Conservation (phyloP, 768 basidiomycete genomes). For the Hygrocybe punicea region DNA sequence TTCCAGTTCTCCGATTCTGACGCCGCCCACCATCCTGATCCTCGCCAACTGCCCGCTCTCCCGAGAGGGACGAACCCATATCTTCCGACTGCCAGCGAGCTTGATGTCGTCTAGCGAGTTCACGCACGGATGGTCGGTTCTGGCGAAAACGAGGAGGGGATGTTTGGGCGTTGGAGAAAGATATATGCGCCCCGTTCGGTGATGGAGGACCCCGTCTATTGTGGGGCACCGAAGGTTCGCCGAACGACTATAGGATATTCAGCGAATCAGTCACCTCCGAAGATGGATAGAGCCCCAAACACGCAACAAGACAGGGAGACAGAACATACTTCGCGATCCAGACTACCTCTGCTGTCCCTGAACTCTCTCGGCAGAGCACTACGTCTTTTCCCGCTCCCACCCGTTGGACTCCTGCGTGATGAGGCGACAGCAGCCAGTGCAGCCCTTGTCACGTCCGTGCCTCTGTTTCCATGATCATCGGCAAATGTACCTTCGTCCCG, state of each 20-base stretch:
- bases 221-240: slow-evolving; percentile 42
- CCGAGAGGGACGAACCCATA: slow-evolving; percentile 8
- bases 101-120: slow-evolving; percentile 48
- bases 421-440: slow-evolving; percentile 62
- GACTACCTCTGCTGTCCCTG: slow-evolving; percentile 25
- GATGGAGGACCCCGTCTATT: slow-evolving; percentile 20
- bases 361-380: slow-evolving; percentile 44
- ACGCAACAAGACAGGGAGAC: too few relatives aligned
- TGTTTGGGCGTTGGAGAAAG: slow-evolving; percentile 10
- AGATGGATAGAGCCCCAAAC: background rate
- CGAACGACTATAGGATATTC: slow-evolving; percentile 24
- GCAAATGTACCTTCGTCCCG: slow-evolving; percentile 18
- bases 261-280: background rate
- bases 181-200: background rate
- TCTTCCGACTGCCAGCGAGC: slow-evolving; percentile 56
- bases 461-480: slow-evolving; percentile 21
- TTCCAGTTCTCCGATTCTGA: slow-evolving; percentile 61
- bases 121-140: slow-evolving; percentile 45
- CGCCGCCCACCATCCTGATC: slow-evolving; percentile 38
- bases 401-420: slow-evolving; percentile 49
- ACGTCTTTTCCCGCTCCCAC: slow-evolving; percentile 32
- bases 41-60: background rate
- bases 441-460: slow-evolving; percentile 48
- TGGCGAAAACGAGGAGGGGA: slow-evolving; percentile 4
- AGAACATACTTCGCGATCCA: slow-evolving; percentile 40